A percentile compares a stretch with the other conserved stretches of the same genome.
phyloP scores from a whole-genome alignment of 2,329 filamentous ascomycete species.

The Paraphoma sp. region DNA sequence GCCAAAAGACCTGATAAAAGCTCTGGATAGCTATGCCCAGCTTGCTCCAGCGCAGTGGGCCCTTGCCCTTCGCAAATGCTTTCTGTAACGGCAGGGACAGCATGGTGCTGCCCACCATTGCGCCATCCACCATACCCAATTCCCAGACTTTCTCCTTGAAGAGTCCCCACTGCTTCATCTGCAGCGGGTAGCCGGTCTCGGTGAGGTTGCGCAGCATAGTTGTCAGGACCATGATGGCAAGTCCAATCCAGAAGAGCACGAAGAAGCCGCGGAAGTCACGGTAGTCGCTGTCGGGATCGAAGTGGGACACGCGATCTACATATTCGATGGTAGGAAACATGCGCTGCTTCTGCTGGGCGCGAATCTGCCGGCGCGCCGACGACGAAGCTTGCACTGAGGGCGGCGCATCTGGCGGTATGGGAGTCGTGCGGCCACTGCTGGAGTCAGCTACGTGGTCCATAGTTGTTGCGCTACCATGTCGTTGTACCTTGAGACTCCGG shows the following conservation, averaged over 20 bases:
- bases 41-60: conserved; percentile 72
- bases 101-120: conserved; percentile 81
- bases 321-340: conserved; percentile 95
- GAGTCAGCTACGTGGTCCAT: conserved; percentile 19
- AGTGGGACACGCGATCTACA: conserved; percentile 88
- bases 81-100: conserved; percentile 77
- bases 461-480: conserved; percentile 64
- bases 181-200: conserved; percentile 87
- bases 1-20: conserved; percentile 79
- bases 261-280: conserved; percentile 97
- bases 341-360: conserved; percentile 79
- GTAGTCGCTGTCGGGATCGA: conserved; percentile 91
- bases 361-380: conserved; percentile 80
- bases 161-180: conserved; percentile 84
- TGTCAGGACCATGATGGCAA: conserved; percentile 96
- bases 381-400: conserved; percentile 88
- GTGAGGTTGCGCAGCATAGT: conserved; percentile 92
- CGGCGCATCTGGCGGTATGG: conserved; percentile 87
- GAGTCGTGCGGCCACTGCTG: conserved; percentile 80
- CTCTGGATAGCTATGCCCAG: conserved; percentile 86
- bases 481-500: conserved; percentile 53
- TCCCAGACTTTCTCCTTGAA: conserved; percentile 91
- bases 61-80: conserved; percentile 64
- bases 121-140: conserved; percentile 78
- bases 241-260: conserved; percentile 95